Evolutionary conservation across 495 filamentous ascomycete genomes (phyloP).

Genomic region (Hamigera avellanea): DNA sequence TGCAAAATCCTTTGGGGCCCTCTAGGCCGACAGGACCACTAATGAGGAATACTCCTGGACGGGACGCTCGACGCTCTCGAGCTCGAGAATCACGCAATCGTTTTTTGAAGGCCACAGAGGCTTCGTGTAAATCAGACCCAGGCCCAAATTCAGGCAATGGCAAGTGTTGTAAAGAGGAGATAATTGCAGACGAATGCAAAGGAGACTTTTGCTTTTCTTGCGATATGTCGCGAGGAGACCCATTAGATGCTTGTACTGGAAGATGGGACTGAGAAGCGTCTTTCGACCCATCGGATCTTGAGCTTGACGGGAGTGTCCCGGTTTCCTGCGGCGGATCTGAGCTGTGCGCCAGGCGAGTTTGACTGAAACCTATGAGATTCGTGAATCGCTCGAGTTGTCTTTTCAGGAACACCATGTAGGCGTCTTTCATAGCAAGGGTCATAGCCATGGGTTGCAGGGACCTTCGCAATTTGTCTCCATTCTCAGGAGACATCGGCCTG

Average conservation of each 20-base stretch:
- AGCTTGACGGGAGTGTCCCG: constrained; percentile 6
- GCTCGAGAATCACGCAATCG: constrained; percentile 30
- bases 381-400: constrained; percentile 21
- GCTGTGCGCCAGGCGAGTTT: constrained; percentile 6
- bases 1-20: constrained; percentile 42
- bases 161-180: constrained; percentile 24
- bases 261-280: constrained; percentile 15
- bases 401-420: constrained; percentile 18
- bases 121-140: constrained; percentile 24
- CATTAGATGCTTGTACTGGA: constrained; percentile 8
- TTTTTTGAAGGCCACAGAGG: constrained; percentile 41
- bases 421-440: constrained; percentile 26
- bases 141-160: constrained; percentile 27
- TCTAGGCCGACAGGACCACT: constrained; percentile 54
- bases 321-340: constrained; percentile 7
- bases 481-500: constrained; percentile 24
- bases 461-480: constrained; percentile 20
- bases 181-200: constrained; percentile 21
- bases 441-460: constrained; percentile 24
- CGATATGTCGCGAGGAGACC: constrained; percentile 7
- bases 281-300: constrained; percentile 10
- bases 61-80: constrained; percentile 26
- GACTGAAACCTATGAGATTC: constrained; percentile 3
- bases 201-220: constrained; percentile 11
- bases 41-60: constrained; percentile 52